A percentile compares a stretch with the other conserved stretches of the same genome.
phyloP scores from a whole-genome alignment of 306 rosid species.

The Vachellia pachyceras region DNA sequence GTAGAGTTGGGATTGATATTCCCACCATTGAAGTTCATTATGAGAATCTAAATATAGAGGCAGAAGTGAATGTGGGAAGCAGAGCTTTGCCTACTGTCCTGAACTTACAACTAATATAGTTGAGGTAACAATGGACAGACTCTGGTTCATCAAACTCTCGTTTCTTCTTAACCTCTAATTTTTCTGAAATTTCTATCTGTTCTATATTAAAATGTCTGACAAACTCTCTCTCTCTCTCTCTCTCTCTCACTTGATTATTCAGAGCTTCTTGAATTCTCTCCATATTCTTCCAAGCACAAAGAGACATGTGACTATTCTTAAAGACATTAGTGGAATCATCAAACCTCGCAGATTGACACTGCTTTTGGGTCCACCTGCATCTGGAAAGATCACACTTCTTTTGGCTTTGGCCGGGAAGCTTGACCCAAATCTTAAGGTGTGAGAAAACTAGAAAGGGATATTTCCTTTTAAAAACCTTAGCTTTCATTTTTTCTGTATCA shows the following conservation, averaged over 20 bases:
- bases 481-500: background rate
- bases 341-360: conserved; percentile 83
- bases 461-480: background rate
- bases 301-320: conserved; percentile 59
- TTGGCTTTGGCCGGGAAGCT: conserved; percentile 80
- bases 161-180: background rate
- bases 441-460: background rate
- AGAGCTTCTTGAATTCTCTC: conserved; percentile 48
- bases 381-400: conserved; percentile 84
- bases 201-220: background rate
- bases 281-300: conserved; percentile 46
- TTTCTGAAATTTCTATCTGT: conserved; percentile 13
- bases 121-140: conserved; percentile 42
- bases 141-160: conserved; percentile 4
- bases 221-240: background rate
- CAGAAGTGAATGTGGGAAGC: conserved; percentile 68
- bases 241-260: background rate
- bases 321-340: conserved; percentile 71
- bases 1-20: conserved; percentile 68
- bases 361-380: conserved; percentile 86
- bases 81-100: conserved; percentile 64
- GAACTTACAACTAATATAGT: conserved; percentile 48
- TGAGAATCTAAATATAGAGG: conserved; percentile 66
- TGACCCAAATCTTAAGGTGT: conserved; percentile 63
- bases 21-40: conserved; percentile 77